phyloP scores from a whole-genome alignment of 805 yeast genomes.

The Pachysolen tannophilus region DNA sequence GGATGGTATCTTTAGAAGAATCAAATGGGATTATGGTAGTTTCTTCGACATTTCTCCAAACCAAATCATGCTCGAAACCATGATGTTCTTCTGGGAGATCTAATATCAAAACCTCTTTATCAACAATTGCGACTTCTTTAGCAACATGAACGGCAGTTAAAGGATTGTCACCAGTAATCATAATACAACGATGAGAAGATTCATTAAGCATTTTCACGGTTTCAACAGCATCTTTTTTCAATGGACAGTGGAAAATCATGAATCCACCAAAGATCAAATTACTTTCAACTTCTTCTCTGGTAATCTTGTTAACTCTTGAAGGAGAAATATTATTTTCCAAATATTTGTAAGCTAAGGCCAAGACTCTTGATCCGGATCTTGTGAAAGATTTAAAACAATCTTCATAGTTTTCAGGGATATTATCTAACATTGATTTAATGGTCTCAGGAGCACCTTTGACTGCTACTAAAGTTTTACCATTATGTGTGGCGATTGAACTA shows the following conservation, averaged over 20 bases:
- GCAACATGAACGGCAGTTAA: constrained; percentile 98
- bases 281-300: constrained; percentile 72
- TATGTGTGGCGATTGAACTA: constrained; percentile 65
- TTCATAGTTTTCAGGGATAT: constrained; percentile 75
- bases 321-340: constrained; percentile 44
- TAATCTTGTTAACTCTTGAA: constrained; percentile 45
- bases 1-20: constrained; percentile 50
- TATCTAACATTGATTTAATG: constrained; percentile 62
- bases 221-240: constrained; percentile 87
- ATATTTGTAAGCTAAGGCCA: constrained; percentile 86
- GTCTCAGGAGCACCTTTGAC: constrained; percentile 99
- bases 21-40: constrained; percentile 60
- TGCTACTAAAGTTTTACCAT: constrained; percentile 58
- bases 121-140: constrained; percentile 80
- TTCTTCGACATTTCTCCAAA: constrained; percentile 84
- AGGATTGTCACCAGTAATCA: constrained; percentile 99
- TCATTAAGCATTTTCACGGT: constrained; percentile 89
- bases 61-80: constrained; percentile 49
- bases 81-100: constrained; percentile 76
- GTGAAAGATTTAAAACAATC: constrained; percentile 83
- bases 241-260: constrained; percentile 94
- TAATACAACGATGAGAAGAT: constrained; percentile 89
- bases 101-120: constrained; percentile 74
- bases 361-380: constrained; percentile 91
- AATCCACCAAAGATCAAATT: constrained; percentile 81